Percentiles rank a stretch among this genome's conserved stretches.
Conservation (phyloP, 176 grass and related monocot species). For the Oryza australiensis region DNA sequence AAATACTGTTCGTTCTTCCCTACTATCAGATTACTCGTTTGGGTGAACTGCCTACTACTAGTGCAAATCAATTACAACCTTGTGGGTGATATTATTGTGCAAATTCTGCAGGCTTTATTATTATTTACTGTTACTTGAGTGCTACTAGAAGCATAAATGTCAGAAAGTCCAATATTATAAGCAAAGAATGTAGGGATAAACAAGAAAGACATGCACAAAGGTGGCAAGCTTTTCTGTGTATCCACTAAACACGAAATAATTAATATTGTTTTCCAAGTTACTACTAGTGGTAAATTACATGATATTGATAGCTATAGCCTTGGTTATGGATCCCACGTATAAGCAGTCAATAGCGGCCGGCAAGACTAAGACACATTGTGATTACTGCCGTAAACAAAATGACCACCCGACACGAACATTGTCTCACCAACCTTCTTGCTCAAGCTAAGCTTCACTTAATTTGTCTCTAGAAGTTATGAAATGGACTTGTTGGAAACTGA, state of each 20-base stretch:
- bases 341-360: background rate
- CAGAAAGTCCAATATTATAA: background rate
- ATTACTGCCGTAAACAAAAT: constrained; percentile 9
- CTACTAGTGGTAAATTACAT: background rate
- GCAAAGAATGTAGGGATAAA: background rate
- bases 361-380: constrained; percentile 15
- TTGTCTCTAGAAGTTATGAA: background rate
- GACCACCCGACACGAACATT: constrained; percentile 30
- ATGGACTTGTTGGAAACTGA: background rate
- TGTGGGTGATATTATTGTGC: background rate
- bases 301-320: background rate
- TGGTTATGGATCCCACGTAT: constrained; percentile 26
- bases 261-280: background rate
- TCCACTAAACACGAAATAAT: background rate
- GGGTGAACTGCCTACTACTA: no score
- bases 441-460: background rate
- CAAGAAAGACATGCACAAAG: background rate
- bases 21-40: no score
- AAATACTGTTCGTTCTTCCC: no score
- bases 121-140: no score
- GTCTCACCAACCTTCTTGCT: constrained; percentile 21
- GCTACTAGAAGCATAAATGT: background rate
- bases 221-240: background rate
- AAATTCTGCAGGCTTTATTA: no score
- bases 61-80: no score